Conservation (phyloP, 495 filamentous ascomycete genomes). For the Aspergillus biplanus region DNA sequence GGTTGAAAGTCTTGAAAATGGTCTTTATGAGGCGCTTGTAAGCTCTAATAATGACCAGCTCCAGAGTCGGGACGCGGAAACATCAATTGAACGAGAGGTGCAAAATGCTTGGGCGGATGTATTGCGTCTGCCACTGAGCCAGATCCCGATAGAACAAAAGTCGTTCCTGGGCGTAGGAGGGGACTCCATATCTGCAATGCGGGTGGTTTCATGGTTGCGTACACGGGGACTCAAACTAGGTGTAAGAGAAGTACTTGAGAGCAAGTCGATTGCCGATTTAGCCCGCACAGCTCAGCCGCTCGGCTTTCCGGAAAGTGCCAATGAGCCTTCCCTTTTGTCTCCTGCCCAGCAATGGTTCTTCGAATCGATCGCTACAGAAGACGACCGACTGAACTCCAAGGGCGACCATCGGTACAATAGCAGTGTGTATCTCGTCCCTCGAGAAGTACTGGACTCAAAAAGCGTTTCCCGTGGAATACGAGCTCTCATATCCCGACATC, state of each 20-base stretch:
- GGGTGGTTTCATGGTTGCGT: slow-evolving; percentile 41
- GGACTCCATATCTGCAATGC: slow-evolving; percentile 60
- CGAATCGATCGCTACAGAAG: neutral
- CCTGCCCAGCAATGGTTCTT: slow-evolving; percentile 14
- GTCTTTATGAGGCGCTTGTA: slow-evolving; percentile 6
- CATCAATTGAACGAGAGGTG: slow-evolving; percentile 10
- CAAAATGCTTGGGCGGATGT: slow-evolving; percentile 28
- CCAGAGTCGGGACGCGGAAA: neutral
- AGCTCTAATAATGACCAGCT: neutral
- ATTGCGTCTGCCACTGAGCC: slow-evolving; percentile 21
- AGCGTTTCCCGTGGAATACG: neutral
- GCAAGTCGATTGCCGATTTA: slow-evolving; percentile 15
- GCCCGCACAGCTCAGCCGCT: neutral
- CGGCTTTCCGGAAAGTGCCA: neutral
- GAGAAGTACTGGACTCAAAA: neutral
- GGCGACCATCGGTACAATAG: slow-evolving; percentile 8
- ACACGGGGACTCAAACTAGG: slow-evolving; percentile 24
- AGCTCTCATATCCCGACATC: slow-evolving; percentile 1
- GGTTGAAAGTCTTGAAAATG: slow-evolving; percentile 7
- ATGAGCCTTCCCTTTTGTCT: slow-evolving; percentile 16
- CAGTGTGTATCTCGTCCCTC: slow-evolving; percentile 3
- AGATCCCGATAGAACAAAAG: slow-evolving; percentile 23
- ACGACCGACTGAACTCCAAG: neutral
- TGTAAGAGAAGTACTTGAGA: slow-evolving; percentile 35
- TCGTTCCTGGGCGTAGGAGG: slow-evolving; percentile 37